Base-by-base conservation (phyloP, 2,329 filamentous ascomycete species). In the Stemphylium lycopersici region DNA sequence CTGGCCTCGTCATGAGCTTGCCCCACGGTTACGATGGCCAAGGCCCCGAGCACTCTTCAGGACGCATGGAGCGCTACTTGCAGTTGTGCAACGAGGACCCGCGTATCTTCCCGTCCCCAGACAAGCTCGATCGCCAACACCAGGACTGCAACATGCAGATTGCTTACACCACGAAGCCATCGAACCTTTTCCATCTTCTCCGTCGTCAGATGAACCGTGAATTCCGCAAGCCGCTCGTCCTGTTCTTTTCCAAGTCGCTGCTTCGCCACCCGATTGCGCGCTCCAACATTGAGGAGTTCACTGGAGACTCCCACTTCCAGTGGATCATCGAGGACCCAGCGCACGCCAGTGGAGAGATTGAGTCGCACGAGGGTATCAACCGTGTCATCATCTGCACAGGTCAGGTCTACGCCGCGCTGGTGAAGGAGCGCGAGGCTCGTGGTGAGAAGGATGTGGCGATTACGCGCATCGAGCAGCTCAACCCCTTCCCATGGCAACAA, bases 141-240 rank as follows among this genome's bases (percentile, higher is more conserved):
- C 95, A 99, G 81, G 95, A 99, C 80, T 96, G 92, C 84, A 99
- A 99, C 82, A 96, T 99, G 87, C 95, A 99, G 81, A 90, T 99
- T 75, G 92, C 88, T 51, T 96, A 95, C 83, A 93, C 96, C 87
- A 99, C 95, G n/a, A 90, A 89, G 41, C 95, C 95, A 24, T 85
- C 93, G 63, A 99, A 99, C 79, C 78, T 96, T 75, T 99, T 99
- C 88, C 95, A 99, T 79, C 88, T 95, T 65, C 85, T 99, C 61
- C 90, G 95, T 76, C 87, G 95, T 78, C 95, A 99, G 81, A 96
- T 99, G 88, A 93, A 98, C 84, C 87, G 95, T 72, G 93, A 99
- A 76, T 99, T 99, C 90, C 88, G 95, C 80, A 99, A 99, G 84
- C 95, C 95, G 68, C 87, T 99, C 52, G 84, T 98, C 70, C 89